Conservation (phyloP, 2,329 filamentous ascomycete genomes). For the Fusarium sulawesiense region DNA sequence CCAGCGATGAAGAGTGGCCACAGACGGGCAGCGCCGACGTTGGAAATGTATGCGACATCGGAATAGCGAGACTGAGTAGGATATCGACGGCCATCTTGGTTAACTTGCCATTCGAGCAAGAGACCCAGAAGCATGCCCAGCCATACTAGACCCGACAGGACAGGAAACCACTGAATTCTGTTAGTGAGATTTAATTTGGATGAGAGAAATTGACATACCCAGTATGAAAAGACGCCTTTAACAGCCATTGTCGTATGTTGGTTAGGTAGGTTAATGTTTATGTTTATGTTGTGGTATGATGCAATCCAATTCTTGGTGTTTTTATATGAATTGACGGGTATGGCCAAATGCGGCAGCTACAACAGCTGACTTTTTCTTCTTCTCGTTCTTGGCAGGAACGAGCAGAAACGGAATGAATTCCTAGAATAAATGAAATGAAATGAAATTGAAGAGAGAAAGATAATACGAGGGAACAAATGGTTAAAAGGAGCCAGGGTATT, state of each 20-base stretch:
- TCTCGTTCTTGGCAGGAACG: constrained; percentile 5
- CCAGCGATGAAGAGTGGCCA: constrained; percentile 85
- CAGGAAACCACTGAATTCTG: constrained; percentile 65
- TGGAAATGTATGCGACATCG: constrained; percentile 77
- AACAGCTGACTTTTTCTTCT: background rate
- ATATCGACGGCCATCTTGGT: constrained; percentile 66
- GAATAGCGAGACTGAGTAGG: constrained; percentile 68
- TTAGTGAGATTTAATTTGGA: constrained; percentile 36
- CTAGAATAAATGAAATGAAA: background rate
- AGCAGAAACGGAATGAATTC: background rate
- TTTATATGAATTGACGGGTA: background rate
- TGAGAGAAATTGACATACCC: constrained; percentile 47
- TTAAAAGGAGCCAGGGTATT: background rate
- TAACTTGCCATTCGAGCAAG: constrained; percentile 75
- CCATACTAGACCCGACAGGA: constrained; percentile 75
- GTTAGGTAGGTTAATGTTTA: background rate
- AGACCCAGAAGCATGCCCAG: constrained; percentile 75
- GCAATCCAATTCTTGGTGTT: constrained; percentile 1
- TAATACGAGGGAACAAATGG: background rate
- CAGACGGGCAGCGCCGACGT: constrained; percentile 70
- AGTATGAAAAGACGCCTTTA: constrained; percentile 52
- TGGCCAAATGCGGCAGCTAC: constrained; percentile 10
- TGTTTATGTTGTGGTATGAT: background rate
- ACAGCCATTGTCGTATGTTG: constrained; percentile 46
- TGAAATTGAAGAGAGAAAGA: background rate